Percentiles rank a stretch among this genome's conserved stretches.
These are phyloP conservation scores for Strobilomyces dryophilus DNA, from an alignment of 768 basidiomycete species.

Conservation along the genomic window DNA sequence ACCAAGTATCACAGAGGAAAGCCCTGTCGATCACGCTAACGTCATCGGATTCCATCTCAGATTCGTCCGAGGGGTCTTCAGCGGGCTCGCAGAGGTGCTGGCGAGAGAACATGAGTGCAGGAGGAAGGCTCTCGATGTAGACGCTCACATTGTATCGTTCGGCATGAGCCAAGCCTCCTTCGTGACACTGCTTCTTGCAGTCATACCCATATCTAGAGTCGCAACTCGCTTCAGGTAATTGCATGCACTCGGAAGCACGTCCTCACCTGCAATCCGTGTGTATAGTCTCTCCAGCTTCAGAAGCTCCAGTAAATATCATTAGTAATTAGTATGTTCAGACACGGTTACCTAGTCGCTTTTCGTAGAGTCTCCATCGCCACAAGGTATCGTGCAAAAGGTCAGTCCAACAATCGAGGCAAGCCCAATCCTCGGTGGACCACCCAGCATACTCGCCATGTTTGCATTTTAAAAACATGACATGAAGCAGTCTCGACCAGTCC, in stretches of 20 bases:
- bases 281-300: neutral
- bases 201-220: constrained; percentile 2
- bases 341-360: neutral
- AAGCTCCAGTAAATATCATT: neutral
- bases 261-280: constrained; percentile 1
- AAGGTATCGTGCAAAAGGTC: neutral
- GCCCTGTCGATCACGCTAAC: neutral
- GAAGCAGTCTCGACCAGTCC: constrained; percentile 1
- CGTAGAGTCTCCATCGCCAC: neutral
- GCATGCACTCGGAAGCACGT: neutral
- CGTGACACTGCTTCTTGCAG: neutral
- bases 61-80: neutral
- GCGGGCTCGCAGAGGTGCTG: constrained; percentile 2
- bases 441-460: neutral
- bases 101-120: neutral
- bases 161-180: neutral
- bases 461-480: constrained; percentile 1
- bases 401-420: neutral
- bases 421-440: constrained; percentile 6
- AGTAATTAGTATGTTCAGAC: too few species aligned
- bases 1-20: too few species aligned
- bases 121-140: neutral
- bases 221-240: neutral
- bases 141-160: constrained; percentile 2
- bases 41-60: neutral